Conservation (phyloP, 2,329 filamentous ascomycete species). For the Amylocarpus encephaloides region DNA sequence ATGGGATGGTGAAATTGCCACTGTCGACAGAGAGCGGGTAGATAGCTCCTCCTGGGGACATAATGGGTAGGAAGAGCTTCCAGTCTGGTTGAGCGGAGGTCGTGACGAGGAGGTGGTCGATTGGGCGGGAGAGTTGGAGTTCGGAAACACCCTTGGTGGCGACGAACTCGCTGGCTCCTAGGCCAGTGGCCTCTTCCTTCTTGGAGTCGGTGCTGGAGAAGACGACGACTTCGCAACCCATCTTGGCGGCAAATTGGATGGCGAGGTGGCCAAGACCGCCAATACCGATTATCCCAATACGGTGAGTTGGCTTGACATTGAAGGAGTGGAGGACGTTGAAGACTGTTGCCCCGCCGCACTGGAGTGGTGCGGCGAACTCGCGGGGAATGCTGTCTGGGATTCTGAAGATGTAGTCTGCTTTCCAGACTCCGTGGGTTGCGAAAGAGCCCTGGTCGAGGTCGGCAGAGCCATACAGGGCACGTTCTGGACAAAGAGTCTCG, state of each 20-base stretch:
- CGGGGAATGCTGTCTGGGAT: constrained; percentile 36
- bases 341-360: constrained; percentile 42
- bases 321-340: constrained; percentile 33
- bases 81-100: constrained; percentile 46
- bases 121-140: constrained; percentile 12
- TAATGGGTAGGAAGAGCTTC: constrained; percentile 53
- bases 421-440: constrained; percentile 34
- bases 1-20: constrained; percentile 27
- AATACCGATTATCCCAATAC: constrained; percentile 44
- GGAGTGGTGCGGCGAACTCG: constrained; percentile 38
- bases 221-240: constrained; percentile 55
- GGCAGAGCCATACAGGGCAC: constrained; percentile 36
- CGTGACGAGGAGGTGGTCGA: constrained; percentile 30
- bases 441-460: constrained; percentile 45
- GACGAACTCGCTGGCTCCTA: constrained; percentile 57
- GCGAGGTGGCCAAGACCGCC: constrained; percentile 58
- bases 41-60: constrained; percentile 53
- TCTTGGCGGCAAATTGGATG: constrained; percentile 56
- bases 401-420: constrained; percentile 35
- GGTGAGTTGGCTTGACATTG: constrained; percentile 29
- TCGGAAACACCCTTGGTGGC: constrained; percentile 38
- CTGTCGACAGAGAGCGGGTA: constrained; percentile 62
- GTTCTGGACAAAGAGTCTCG: constrained; percentile 38
- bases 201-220: constrained; percentile 55
- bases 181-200: constrained; percentile 51